phyloP scores from a whole-genome alignment of 768 basidiomycete species.

The Boletus reticulatus region DNA sequence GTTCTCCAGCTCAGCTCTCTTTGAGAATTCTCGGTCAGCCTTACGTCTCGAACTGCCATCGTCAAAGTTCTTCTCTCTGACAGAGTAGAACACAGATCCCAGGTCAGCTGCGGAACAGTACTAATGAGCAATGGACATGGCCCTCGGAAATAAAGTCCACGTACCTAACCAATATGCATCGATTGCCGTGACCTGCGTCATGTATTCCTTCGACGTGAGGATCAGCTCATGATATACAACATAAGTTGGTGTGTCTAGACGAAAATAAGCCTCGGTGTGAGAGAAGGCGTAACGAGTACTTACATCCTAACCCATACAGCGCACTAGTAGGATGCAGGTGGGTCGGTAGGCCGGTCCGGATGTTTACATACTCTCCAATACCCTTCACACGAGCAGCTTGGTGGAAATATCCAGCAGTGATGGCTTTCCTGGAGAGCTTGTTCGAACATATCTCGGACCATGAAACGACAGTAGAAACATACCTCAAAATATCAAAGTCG shows the following conservation, averaged over 20 bases:
- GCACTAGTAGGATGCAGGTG: constrained; percentile 97
- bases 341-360: constrained; percentile 91
- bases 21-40: constrained; percentile 89
- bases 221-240: constrained; percentile 97
- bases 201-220: constrained; percentile 94
- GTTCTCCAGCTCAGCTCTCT: constrained; percentile 85
- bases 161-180: constrained; percentile 98
- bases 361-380: constrained; percentile 98
- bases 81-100: constrained; percentile 95
- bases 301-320: constrained; percentile 93
- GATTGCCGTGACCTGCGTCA: constrained; percentile 98
- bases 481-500: constrained; percentile 90
- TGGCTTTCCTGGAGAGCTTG: constrained; percentile 71
- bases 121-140: background rate
- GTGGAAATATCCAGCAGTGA: constrained; percentile 97
- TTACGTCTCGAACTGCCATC: constrained; percentile 74
- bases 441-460: background rate
- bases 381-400: constrained; percentile 98
- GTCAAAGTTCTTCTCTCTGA: constrained; percentile 97
- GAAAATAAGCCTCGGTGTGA: background rate
- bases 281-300: constrained; percentile 29
- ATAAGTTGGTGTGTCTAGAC: constrained; percentile 88
- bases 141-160: background rate
- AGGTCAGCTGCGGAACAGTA: constrained; percentile 65
- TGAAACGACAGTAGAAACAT: constrained; percentile 12